Percentiles rank a stretch among this genome's conserved stretches.
These are phyloP conservation scores for Histomonas meleagridis DNA, from an alignment of 208 protist species.

Conservation along the genomic window DNA sequence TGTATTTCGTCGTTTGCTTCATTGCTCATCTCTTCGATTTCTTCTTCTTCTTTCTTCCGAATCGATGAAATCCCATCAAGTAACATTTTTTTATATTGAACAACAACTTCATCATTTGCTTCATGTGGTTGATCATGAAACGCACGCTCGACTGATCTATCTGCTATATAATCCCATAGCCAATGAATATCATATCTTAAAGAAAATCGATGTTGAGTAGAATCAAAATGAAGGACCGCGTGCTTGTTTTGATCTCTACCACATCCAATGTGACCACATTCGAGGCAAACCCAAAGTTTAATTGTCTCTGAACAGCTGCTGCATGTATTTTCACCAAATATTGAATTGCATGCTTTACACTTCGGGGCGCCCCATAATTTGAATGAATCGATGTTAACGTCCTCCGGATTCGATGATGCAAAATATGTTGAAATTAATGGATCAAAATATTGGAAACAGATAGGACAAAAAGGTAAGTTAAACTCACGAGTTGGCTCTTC, in stretches of 20 bases:
- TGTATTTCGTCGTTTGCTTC: background rate
- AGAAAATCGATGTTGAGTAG: background rate
- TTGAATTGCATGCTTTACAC: background rate
- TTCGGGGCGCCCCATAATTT: background rate
- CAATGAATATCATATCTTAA: background rate
- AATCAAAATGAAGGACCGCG: background rate
- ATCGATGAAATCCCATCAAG: background rate
- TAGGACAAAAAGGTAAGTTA: background rate
- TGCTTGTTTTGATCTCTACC: background rate
- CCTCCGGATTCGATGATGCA: background rate
- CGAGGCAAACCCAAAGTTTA: background rate
- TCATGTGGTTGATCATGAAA: background rate
- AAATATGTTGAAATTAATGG: background rate
- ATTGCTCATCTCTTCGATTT: background rate
- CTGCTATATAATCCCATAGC: conserved; percentile 4
- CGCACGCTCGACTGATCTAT: background rate
- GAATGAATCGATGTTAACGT: background rate
- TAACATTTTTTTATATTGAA: background rate
- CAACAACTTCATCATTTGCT: background rate
- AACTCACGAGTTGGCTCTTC: background rate
- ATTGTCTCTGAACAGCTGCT: background rate
- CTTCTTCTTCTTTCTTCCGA: background rate
- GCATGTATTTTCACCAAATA: background rate
- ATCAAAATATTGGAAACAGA: conserved; percentile 25
- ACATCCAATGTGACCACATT: background rate